Percentiles rank a stretch among this genome's conserved stretches.
Conservation (phyloP, 306 rosid genomes). For the Medicago lupulina region DNA sequence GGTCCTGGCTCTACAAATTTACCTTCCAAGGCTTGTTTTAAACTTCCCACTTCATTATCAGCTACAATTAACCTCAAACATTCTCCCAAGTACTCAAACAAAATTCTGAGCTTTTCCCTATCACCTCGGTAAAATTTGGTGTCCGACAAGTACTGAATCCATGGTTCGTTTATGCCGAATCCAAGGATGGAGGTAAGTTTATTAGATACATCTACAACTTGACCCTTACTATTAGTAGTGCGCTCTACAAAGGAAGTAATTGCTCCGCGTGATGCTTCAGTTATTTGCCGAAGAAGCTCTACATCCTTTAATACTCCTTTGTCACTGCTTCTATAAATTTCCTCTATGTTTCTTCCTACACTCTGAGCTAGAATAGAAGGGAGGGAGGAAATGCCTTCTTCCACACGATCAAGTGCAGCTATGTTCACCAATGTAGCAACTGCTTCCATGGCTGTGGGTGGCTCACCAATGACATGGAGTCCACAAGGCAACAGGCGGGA, state of each 20-base stretch:
- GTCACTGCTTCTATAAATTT: conserved; percentile 79
- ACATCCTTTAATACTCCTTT: conserved; percentile 92
- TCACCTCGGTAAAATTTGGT: conserved; percentile 91
- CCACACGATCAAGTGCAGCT: conserved; percentile 95
- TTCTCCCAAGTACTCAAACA: conserved; percentile 78
- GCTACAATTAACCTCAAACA: conserved; percentile 90
- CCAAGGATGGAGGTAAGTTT: conserved; percentile 81
- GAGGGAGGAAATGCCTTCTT: conserved; percentile 77
- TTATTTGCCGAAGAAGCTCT: conserved; percentile 92
- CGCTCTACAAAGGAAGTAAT: conserved; percentile 78
- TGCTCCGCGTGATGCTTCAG: conserved; percentile 88
- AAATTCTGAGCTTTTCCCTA: conserved; percentile 72
- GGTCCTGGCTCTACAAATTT: conserved; percentile 97
- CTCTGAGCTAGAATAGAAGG: conserved; percentile 84
- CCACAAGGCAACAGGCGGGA: conserved; percentile 96
- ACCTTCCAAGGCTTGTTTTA: conserved; percentile 98
- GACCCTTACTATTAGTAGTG: conserved; percentile 87
- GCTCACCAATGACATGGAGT: conserved; percentile 95
- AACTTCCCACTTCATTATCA: conserved; percentile 90
- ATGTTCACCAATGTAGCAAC: conserved; percentile 95
- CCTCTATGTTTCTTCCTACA: conserved; percentile 88
- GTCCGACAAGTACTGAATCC: conserved; percentile 86
- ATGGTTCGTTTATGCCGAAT: conserved; percentile 89
- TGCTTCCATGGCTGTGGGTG: conserved; percentile 98
- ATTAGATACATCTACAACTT: conserved; percentile 82